These are phyloP conservation scores for Sphagnum tenellum DNA, from an alignment of 225 moss, liverwort and hornwort species.

Conservation along the genomic window DNA sequence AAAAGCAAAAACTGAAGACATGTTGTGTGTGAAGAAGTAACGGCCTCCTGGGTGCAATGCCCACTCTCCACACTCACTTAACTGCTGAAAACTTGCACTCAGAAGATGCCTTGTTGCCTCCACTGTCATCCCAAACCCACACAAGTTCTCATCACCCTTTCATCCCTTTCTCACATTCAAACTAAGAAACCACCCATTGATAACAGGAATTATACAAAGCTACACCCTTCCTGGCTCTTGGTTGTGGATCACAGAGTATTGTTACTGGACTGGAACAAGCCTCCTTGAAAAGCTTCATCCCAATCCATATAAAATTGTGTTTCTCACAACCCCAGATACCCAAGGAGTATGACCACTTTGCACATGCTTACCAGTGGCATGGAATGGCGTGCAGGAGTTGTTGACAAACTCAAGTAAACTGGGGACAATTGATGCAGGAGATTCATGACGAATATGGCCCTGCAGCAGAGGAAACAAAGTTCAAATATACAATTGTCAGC, in stretches of 20 bases:
- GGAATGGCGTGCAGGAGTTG: slow-evolving; percentile 62
- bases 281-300: too few species aligned
- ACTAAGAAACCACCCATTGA: too few species aligned
- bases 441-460: slow-evolving; percentile 48
- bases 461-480: slow-evolving; percentile 13
- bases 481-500: too few species aligned
- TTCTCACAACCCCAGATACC: too few species aligned
- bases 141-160: slow-evolving; percentile 1
- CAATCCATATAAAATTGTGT: too few species aligned
- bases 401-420: slow-evolving; percentile 55
- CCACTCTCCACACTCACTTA: slow-evolving; percentile 77
- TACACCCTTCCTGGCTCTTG: too few species aligned
- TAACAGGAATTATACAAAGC: too few species aligned
- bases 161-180: neutral
- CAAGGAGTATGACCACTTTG: neutral
- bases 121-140: slow-evolving; percentile 15
- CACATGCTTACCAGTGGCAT: slow-evolving; percentile 42
- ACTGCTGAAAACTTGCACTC: slow-evolving; percentile 59
- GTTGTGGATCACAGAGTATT: too few species aligned
- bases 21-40: slow-evolving; percentile 77
- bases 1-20: slow-evolving; percentile 76
- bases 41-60: slow-evolving; percentile 66
- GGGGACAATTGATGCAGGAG: slow-evolving; percentile 48
- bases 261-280: too few species aligned
- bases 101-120: slow-evolving; percentile 57